These are phyloP conservation scores for Ophiostoma piceae DNA, from an alignment of 2,329 filamentous ascomycete genomes.

Conservation along the genomic window DNA sequence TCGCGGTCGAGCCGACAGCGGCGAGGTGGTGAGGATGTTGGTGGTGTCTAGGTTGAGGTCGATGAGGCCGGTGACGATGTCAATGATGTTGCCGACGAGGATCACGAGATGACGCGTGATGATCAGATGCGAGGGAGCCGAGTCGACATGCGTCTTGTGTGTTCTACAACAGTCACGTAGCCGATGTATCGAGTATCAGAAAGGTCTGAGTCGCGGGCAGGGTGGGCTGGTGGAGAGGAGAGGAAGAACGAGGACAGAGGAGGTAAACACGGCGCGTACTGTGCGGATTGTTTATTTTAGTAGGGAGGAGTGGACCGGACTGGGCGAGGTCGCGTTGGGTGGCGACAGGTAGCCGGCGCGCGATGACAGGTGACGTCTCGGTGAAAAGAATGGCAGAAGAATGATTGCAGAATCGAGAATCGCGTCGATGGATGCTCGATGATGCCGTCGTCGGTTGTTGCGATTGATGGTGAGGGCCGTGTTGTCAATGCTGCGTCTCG, in stretches of 20 bases:
- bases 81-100: not conserved
- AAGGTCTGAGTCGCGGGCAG: conserved; percentile 12
- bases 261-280: conserved; percentile 24
- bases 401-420: not conserved
- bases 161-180: not conserved
- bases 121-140: not conserved
- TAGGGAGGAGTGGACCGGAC: conserved; percentile 19
- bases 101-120: not conserved
- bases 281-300: conserved; percentile 22
- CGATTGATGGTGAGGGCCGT: not conserved
- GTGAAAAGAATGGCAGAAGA: not conserved
- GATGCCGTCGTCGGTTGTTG: not conserved
- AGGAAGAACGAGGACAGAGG: conserved; percentile 5
- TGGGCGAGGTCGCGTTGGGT: conserved; percentile 19
- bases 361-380: not conserved
- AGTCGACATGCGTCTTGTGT: not conserved
- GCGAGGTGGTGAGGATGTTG: not conserved
- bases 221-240: conserved; percentile 15
- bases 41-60: not conserved
- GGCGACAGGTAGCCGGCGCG: conserved; percentile 2
- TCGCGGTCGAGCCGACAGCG: conserved; percentile 21
- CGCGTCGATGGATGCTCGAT: not conserved
- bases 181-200: not conserved
- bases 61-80: not conserved
- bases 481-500: not conserved